A percentile compares a stretch with the other conserved stretches of the same genome.
Evolutionary conservation across 345 rosid species (phyloP).

Genomic region (Xanthoceras sorbifolium): DNA sequence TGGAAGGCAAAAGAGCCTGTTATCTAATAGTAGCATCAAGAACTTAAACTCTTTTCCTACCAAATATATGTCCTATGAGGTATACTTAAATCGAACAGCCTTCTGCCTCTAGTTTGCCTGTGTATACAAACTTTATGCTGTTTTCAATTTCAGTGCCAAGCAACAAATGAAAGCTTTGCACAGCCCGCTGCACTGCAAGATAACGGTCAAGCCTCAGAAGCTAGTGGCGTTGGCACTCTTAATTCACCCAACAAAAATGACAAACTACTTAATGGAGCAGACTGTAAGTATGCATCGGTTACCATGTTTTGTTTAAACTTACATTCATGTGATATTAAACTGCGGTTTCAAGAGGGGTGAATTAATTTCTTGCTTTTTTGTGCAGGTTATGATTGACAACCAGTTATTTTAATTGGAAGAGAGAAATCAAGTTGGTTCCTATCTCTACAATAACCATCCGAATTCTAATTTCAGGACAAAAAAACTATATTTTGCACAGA

Average conservation of each 20-base stretch:
- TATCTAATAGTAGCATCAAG: neutral
- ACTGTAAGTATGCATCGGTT: slow-evolving; percentile 14
- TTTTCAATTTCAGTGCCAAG: slow-evolving; percentile 33
- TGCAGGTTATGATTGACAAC: slow-evolving; percentile 32
- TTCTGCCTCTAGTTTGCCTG: neutral
- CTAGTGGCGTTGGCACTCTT: slow-evolving; percentile 21
- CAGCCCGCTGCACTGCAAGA: slow-evolving; percentile 33
- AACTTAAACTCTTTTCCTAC: neutral
- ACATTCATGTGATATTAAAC: neutral
- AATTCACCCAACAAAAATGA: slow-evolving; percentile 29
- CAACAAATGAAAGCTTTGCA: slow-evolving; percentile 27
- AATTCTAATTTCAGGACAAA: slow-evolving; percentile 15
- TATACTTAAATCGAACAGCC: neutral
- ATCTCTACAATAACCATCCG: slow-evolving; percentile 11
- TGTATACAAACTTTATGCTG: neutral
- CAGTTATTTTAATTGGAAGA: slow-evolving; percentile 7
- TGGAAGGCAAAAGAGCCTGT: too few species aligned
- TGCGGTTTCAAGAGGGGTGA: neutral
- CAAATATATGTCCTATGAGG: neutral
- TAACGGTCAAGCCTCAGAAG: slow-evolving; percentile 29
- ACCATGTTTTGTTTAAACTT: neutral
- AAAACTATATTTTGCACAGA: slow-evolving; percentile 20
- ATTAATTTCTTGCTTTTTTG: neutral
- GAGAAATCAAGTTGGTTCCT: slow-evolving; percentile 7
- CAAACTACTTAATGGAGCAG: slow-evolving; percentile 16